Evolutionary conservation across 1,139 yeast genomes (phyloP), one percentile per base, ranked within the genome.

Genomic region (Yamadazyma atmosphaerica): DNA sequence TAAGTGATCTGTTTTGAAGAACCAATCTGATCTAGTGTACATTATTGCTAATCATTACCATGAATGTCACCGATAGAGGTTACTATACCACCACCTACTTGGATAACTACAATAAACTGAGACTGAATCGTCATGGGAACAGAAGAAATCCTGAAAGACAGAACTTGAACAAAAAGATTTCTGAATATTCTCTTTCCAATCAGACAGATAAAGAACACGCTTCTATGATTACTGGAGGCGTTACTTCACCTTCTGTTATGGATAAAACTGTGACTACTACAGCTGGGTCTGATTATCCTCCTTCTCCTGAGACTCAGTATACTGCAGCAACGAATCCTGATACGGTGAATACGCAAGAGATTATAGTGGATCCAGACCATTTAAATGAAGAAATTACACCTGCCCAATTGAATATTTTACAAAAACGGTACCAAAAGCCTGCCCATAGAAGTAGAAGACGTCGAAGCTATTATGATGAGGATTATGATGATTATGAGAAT

Each of bases 341-440:
- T 23, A 37, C 39, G 13, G 36, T 40, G 4, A 37, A 44, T 29
- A 40, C 43, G 15, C 41, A 44, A n/a, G 35, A 24, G 2, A 37
- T 43, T 9, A 28, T 38, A 0, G 32, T 42, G 11, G 68, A 64
- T 41, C 63, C 66, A 3, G 71, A 65, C 40, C 54, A 56, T 33
- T 52, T 66, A 34, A 58, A 53, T 35, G 64, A 60, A 44, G 68
- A 54, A 33, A 55, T 63, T 26, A 66, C 72, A 0, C 72, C 72
- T 2, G 72, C 72, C 0, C 65, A 66, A 44, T 50, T 65, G 34
- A 63, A 61, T 39, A 43, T 54, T 18, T 44, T 65, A 14, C 62
- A 57, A 31, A 52, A 51, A 14, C 39, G 44, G 30, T 39, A 42
- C 9, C 31, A 34, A 19, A 4, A 36, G 3, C 21, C 36, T 4